phyloP scores from a whole-genome alignment of 768 basidiomycete species.

The Mycena metata region DNA sequence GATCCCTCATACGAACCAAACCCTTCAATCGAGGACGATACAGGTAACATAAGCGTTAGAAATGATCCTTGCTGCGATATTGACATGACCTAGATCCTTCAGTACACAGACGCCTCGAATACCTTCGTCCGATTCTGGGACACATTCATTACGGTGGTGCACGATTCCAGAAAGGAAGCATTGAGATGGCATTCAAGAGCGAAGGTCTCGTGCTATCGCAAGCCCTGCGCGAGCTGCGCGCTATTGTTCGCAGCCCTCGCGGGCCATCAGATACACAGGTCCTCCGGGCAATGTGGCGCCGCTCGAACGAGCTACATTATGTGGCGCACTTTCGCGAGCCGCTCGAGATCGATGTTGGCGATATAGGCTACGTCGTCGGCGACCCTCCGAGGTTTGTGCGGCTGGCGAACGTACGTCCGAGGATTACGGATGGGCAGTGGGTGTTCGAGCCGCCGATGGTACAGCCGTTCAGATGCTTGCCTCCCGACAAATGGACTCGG shows the following conservation, averaged over 20 bases:
- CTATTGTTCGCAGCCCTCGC: background rate
- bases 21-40: conserved; percentile 24
- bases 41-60: conserved; percentile 11
- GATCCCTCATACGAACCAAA: conserved; percentile 29
- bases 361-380: conserved; percentile 27
- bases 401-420: background rate
- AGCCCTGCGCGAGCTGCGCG: conserved; percentile 3
- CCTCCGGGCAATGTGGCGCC: conserved; percentile 20
- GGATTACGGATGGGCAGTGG: conserved; percentile 1
- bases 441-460: background rate
- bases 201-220: conserved; percentile 10
- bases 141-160: conserved; percentile 28
- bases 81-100: conserved; percentile 19
- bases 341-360: conserved; percentile 22
- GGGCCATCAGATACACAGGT: conserved; percentile 4
- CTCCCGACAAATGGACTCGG: conserved; percentile 6
- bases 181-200: conserved; percentile 30
- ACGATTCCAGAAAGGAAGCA: conserved; percentile 27
- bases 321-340: conserved; percentile 29
- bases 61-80: background rate
- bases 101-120: conserved; percentile 16
- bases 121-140: conserved; percentile 31
- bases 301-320: conserved; percentile 25
- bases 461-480: background rate
- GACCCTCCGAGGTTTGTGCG: conserved; percentile 17